Percentiles rank a stretch among this genome's conserved stretches.
phyloP scores from a whole-genome alignment of 2,329 filamentous ascomycete genomes.

The Zalaria obscura region DNA sequence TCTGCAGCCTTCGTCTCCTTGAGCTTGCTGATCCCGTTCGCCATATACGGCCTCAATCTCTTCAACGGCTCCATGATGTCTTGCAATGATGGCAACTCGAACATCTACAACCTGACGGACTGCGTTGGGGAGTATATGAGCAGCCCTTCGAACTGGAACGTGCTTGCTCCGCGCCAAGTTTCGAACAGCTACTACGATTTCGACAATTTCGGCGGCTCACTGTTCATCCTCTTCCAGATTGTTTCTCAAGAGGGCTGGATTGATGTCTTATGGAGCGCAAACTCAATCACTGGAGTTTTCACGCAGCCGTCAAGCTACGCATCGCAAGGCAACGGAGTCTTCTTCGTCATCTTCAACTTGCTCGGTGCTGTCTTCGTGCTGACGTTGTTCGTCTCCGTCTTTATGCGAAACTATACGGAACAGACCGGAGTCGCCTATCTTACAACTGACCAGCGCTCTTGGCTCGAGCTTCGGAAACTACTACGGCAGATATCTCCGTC shows the following conservation, averaged over 20 bases:
- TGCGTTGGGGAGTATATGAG: constrained; percentile 76
- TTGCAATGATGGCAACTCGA: constrained; percentile 60
- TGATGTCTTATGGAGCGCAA: constrained; percentile 75
- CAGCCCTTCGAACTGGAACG: constrained; percentile 67
- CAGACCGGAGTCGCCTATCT: constrained; percentile 94
- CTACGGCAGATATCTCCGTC: constrained; percentile 87
- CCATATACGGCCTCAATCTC: constrained; percentile 86
- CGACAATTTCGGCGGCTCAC: constrained; percentile 81
- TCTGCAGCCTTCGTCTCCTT: constrained; percentile 88
- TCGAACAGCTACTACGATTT: constrained; percentile 80
- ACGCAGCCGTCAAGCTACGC: constrained; percentile 56
- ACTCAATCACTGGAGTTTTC: constrained; percentile 65
- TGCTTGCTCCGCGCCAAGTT: constrained; percentile 70
- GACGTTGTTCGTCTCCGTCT: constrained; percentile 95
- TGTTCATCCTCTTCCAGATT: constrained; percentile 97
- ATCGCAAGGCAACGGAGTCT: constrained; percentile 74
- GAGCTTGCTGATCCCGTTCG: constrained; percentile 88
- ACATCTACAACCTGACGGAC: constrained; percentile 46
- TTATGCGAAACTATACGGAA: constrained; percentile 99
- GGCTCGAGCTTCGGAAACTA: constrained; percentile 87
- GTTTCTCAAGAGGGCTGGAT: constrained; percentile 97
- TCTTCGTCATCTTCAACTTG: constrained; percentile 94
- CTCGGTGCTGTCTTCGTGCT: constrained; percentile 91
- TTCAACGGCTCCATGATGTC: constrained; percentile 68
- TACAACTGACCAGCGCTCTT: constrained; percentile 89